Base-by-base conservation (phyloP, 371 early-diverging fungal genomes). In the Apophysomyces trapeziformis region DNA sequence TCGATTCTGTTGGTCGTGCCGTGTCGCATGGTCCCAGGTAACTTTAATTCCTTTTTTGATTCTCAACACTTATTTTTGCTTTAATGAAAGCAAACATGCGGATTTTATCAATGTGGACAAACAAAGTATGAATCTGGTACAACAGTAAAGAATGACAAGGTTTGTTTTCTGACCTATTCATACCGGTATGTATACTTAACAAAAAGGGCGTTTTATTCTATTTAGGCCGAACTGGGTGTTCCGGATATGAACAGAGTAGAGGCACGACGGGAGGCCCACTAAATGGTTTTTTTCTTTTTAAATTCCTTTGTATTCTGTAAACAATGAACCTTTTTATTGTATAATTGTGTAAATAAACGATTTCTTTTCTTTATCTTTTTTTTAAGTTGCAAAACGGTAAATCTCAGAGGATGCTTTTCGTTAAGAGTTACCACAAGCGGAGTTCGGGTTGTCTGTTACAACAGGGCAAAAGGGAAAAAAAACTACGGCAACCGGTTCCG, bases 1-100 rank as follows among this genome's bases (percentile, higher is more conserved):
- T 64, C 75, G 84, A 35, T 92, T 92, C 65, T 92, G 92, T 66
- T 92, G 92, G 92, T 38, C 71, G 18, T 84, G 84, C 69, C 70
- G 72, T 13, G 72, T 74, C 21, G 66, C 68, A 16, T 82, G 82
- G 82, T 75, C 82, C 32, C 72, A 77, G 66, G 70, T 73, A 71
- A 60, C 35, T 18, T 56, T 13, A 57, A 61, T 50, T 43, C 2
- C 1, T 8, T 13, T 13, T 41, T 13, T 32, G 14, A 38, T 16
- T 57, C 37, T 65, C 38, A 46, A 41, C 14, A 58, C 32, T 21
- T 39, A 9, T 16, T 21, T 50, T 21, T 50, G 21, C 38, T 11
- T n/a, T 35, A 16, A 61, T 8, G 13, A n/a, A 38, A 68, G 71
- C 69, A 73, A 63, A 76, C 59, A 63, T 78, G 78, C 57, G 75